Conservation (phyloP, 2,329 filamentous ascomycete genomes). For the Claviceps sp. region DNA sequence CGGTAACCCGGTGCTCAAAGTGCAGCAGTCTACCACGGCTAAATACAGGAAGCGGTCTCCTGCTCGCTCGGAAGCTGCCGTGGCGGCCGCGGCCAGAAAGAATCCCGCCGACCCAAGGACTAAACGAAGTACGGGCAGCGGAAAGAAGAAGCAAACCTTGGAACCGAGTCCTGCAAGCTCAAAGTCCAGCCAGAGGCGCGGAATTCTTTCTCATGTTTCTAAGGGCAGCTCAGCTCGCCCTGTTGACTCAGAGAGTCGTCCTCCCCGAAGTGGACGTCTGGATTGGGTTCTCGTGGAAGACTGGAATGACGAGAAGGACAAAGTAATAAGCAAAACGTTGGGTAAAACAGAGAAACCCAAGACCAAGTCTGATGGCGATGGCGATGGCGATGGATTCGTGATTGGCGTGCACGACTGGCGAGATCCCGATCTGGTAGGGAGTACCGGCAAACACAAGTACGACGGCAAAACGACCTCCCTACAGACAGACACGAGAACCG, state of each 20-base stretch:
- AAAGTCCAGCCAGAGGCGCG: not conserved
- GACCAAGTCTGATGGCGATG: slow-evolving; percentile 16
- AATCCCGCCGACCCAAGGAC: slow-evolving; percentile 12
- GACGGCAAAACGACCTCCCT: slow-evolving; percentile 1
- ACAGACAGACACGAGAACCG: slow-evolving; percentile 2
- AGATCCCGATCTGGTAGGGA: slow-evolving; percentile 45
- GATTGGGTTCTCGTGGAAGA: slow-evolving; percentile 61
- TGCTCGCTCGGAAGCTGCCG: slow-evolving; percentile 17
- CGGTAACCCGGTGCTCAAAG: slow-evolving; percentile 40
- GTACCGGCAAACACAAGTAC: slow-evolving; percentile 1
- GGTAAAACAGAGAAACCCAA: slow-evolving; percentile 12
- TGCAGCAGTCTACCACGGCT: slow-evolving; percentile 32
- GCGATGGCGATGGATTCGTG: slow-evolving; percentile 43
- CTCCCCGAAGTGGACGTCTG: slow-evolving; percentile 58
- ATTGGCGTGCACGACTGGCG: slow-evolving; percentile 84
- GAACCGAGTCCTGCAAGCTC: slow-evolving; percentile 11
- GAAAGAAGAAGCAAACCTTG: slow-evolving; percentile 11
- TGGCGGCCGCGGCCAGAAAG: slow-evolving; percentile 14
- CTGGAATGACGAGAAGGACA: slow-evolving; percentile 44
- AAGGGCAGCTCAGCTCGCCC: slow-evolving; percentile 15
- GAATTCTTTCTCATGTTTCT: not conserved
- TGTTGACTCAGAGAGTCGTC: slow-evolving; percentile 41
- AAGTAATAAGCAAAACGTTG: slow-evolving; percentile 26
- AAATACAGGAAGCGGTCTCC: slow-evolving; percentile 17
- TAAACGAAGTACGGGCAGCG: slow-evolving; percentile 14